These are phyloP conservation scores for Cryptococcus jaspeensis DNA, from an alignment of 1,284 basidiomycete species.

Conservation along the genomic window DNA sequence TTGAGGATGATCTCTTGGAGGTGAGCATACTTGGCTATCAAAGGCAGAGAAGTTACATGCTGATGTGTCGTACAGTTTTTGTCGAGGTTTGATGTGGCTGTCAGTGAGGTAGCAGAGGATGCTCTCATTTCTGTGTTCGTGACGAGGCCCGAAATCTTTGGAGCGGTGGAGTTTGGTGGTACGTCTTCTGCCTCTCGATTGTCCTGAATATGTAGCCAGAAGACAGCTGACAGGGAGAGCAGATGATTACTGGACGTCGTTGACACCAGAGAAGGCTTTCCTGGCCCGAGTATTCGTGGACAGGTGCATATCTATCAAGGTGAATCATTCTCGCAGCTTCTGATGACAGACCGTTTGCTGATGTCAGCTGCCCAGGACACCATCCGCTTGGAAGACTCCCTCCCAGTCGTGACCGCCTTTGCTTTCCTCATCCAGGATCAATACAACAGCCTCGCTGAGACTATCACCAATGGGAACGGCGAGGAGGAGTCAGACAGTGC, in stretches of 20 bases:
- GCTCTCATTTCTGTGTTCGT: slow-evolving; percentile 66
- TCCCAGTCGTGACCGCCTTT: slow-evolving; percentile 87
- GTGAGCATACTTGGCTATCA: slow-evolving; percentile 25
- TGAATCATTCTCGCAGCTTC: slow-evolving; percentile 18
- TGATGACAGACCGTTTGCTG: neutral
- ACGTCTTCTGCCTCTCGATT: slow-evolving; percentile 31
- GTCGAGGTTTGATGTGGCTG: slow-evolving; percentile 62
- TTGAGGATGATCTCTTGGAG: slow-evolving; percentile 55
- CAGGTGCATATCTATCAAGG: slow-evolving; percentile 65
- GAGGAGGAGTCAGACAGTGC: slow-evolving; percentile 51
- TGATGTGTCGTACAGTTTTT: slow-evolving; percentile 56
- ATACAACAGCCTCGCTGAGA: slow-evolving; percentile 67
- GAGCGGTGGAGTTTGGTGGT: slow-evolving; percentile 72
- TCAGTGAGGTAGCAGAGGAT: slow-evolving; percentile 63
- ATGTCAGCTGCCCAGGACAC: slow-evolving; percentile 55
- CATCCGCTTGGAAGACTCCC: slow-evolving; percentile 65
- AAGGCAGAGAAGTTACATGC: slow-evolving; percentile 24
- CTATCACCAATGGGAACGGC: slow-evolving; percentile 55
- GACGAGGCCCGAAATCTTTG: slow-evolving; percentile 61
- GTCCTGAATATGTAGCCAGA: neutral
- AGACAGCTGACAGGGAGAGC: neutral
- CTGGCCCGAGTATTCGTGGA: slow-evolving; percentile 82
- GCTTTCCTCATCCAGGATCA: slow-evolving; percentile 80
- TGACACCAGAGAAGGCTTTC: slow-evolving; percentile 80
- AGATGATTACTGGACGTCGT: slow-evolving; percentile 72